A percentile compares a stretch with the other conserved stretches of the same genome.
Evolutionary conservation across 768 basidiomycete species (phyloP).

Genomic region (Phaffia tasmanica): DNA sequence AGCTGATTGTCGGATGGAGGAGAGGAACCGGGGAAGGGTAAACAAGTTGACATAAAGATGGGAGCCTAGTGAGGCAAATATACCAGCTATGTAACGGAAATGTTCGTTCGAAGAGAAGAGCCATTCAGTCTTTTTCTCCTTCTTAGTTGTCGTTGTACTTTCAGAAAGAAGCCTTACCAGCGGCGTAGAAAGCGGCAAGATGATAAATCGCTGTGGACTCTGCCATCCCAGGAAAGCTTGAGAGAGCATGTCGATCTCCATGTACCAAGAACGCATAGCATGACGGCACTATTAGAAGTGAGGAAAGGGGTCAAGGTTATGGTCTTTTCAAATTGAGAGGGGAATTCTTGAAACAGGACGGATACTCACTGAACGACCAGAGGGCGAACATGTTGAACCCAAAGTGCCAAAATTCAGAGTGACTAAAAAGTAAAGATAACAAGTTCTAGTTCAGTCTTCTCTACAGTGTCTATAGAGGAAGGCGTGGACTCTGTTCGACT

Average conservation of each 20-base stretch:
- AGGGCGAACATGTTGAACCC: constrained; percentile 24
- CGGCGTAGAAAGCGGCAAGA: constrained; percentile 20
- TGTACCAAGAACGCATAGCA: constrained; percentile 22
- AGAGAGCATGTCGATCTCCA: constrained; percentile 19
- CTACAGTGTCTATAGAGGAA: neutral
- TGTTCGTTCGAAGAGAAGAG: neutral
- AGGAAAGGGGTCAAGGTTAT: too few relatives aligned
- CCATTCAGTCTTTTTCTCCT: neutral
- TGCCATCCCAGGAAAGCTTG: constrained; percentile 4
- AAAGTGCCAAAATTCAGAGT: constrained; percentile 21
- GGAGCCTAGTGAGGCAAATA: constrained; percentile 17
- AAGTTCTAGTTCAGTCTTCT: neutral
- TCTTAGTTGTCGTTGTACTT: neutral
- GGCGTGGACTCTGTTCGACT: too few relatives aligned
- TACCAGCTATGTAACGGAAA: neutral
- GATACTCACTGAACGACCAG: constrained; percentile 18
- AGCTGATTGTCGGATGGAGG: neutral
- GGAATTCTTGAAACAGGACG: too few relatives aligned
- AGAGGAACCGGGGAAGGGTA: constrained; percentile 16
- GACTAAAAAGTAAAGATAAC: neutral
- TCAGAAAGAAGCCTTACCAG: neutral
- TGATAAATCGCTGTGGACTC: constrained; percentile 20
- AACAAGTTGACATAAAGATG: constrained; percentile 7
- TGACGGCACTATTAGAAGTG: constrained; percentile 13
- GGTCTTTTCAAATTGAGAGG: too few relatives aligned